Percentiles rank a stretch among this genome's conserved stretches.
Evolutionary conservation across 2,329 filamentous ascomycete genomes (phyloP).

Genomic region (Trichothecium roseum): DNA sequence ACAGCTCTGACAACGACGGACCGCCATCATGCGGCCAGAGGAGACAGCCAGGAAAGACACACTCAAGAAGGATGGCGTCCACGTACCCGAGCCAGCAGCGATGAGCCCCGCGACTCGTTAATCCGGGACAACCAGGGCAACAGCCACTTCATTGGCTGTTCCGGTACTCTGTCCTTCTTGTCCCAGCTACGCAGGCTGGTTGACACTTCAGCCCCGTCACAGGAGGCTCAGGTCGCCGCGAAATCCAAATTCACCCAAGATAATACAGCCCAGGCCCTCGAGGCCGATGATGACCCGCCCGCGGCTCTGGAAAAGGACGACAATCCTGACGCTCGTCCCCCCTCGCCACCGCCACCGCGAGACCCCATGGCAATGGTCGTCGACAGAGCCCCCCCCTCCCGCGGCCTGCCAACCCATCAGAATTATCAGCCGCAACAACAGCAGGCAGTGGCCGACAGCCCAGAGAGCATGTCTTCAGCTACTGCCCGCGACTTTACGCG

Average conservation of each 20-base stretch:
- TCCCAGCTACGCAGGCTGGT: conserved; percentile 22
- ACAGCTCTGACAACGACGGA: no score
- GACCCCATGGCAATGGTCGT: no score
- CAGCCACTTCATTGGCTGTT: conserved; percentile 26
- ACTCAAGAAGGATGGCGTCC: no score
- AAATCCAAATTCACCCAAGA: conserved; percentile 1
- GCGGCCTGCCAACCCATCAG: no score
- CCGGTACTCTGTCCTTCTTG: conserved; percentile 23
- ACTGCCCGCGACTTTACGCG: conserved; percentile 17
- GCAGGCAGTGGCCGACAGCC: conserved; percentile 3
- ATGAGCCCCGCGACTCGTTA: conserved; percentile 13
- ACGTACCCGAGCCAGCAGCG: conserved; percentile 2
- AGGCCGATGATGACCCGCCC: conserved; percentile 9
- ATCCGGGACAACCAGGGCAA: conserved; percentile 21
- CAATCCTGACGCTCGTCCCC: not conserved
- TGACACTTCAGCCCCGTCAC: conserved; percentile 2
- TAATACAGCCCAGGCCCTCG: conserved; percentile 14
- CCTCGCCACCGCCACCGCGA: conserved; percentile 8
- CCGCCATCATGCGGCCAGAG: no score
- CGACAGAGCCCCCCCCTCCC: no score
- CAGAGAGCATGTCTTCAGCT: conserved; percentile 14
- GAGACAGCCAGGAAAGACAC: no score
- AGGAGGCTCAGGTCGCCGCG: not conserved
- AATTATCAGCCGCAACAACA: no score
- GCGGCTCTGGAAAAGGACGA: conserved; percentile 1